Evolutionary conservation across 2,329 filamentous ascomycete genomes (phyloP).

Genomic region (Sporothrix humicola): DNA sequence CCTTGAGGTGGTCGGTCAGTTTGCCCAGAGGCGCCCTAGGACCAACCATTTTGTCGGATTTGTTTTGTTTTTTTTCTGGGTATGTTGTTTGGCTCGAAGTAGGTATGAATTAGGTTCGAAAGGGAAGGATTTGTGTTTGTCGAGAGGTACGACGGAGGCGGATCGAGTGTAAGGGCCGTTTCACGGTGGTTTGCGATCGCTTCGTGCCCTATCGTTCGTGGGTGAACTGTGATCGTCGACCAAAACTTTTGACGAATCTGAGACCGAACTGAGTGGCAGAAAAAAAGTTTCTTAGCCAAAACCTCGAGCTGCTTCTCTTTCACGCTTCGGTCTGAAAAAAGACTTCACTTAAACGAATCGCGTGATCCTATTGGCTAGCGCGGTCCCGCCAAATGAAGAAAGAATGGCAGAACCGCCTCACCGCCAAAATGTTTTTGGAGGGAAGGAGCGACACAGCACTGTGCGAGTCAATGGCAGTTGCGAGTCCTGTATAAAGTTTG

Average conservation of each 20-base stretch:
- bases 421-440: constrained; percentile 35
- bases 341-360: constrained; percentile 28
- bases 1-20: constrained; percentile 41
- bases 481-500: neutral
- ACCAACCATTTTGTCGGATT: constrained; percentile 33
- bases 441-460: constrained; percentile 21
- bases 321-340: constrained; percentile 19
- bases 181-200: neutral
- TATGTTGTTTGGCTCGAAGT: neutral
- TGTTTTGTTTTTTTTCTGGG: neutral
- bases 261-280: neutral
- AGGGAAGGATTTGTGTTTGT: neutral
- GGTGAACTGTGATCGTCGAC: constrained; percentile 9
- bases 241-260: neutral
- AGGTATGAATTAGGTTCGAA: neutral
- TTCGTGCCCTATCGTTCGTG: neutral
- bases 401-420: constrained; percentile 36
- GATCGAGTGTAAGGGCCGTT: neutral
- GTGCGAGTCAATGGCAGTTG: neutral
- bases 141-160: neutral
- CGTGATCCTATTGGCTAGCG: constrained; percentile 33
- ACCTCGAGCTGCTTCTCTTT: neutral
- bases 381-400: constrained; percentile 5
- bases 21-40: constrained; percentile 43
- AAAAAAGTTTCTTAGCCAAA: constrained; percentile 18